Evolutionary conservation across 768 basidiomycete genomes (phyloP).

Genomic region (Lepiota venenata): DNA sequence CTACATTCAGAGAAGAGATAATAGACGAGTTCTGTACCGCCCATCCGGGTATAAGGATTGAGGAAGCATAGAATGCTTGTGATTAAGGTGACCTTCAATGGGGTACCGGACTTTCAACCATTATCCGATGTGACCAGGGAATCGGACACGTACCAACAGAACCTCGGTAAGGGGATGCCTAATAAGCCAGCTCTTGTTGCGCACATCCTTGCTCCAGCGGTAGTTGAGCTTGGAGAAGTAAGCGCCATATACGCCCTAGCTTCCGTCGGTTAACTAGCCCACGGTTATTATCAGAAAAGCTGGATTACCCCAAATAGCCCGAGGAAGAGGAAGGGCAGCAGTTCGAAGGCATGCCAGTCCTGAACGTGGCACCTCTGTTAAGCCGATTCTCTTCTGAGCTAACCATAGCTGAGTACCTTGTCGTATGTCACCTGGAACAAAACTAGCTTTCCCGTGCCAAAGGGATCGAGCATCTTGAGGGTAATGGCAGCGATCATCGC

Average conservation of each 20-base stretch:
- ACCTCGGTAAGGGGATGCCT: conserved; percentile 83
- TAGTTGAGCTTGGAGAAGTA: conserved; percentile 91
- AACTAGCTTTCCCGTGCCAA: conserved; percentile 92
- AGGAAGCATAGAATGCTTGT: conserved; percentile 81
- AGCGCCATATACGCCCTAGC: conserved; percentile 89
- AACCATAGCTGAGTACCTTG: conserved; percentile 41
- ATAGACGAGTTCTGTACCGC: conserved; percentile 93
- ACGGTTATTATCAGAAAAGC: conserved; percentile 1
- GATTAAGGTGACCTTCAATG: conserved; percentile 63
- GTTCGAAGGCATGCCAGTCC: conserved; percentile 93
- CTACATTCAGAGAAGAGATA: conserved; percentile 88
- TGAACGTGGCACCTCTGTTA: conserved; percentile 24
- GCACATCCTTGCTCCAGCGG: conserved; percentile 81
- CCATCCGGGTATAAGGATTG: conserved; percentile 90
- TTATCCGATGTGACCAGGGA: neutral
- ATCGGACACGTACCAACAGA: conserved; percentile 51
- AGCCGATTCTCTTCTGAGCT: neutral
- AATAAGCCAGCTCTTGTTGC: conserved; percentile 79
- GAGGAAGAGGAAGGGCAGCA: conserved; percentile 79
- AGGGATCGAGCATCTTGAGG: conserved; percentile 89
- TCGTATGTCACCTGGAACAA: conserved; percentile 90
- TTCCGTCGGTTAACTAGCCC: neutral
- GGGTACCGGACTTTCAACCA: neutral
- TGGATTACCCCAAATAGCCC: conserved; percentile 82
- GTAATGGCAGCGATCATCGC: conserved; percentile 98